Evolutionary conservation across 106 monocot genomes (phyloP), one percentile per base, ranked within the genome.

Genomic region (Allium fistulosum): DNA sequence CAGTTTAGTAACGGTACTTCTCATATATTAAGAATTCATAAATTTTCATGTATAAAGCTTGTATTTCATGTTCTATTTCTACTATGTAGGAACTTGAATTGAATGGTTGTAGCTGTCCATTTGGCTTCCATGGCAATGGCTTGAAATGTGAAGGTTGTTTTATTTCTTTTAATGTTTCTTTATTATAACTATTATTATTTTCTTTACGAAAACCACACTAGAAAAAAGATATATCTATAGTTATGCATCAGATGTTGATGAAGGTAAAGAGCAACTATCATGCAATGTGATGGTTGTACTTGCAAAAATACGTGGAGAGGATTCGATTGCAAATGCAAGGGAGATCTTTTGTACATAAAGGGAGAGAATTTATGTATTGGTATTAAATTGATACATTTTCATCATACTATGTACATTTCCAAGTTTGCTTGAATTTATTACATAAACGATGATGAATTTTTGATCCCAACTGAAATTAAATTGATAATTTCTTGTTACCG

Each of bases 291-390:
- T 46, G 83, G 83, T 4, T 96, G 95, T 75, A 58, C 49, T 18
- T 96, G 91, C 79, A 85, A 83, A 66, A 91, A 96, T 60, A 96
- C 71, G 17, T 96, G 91, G 91, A 91, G 91, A 51, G 77, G 85
- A 68, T 96, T 78, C 69, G 88, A 91, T 48, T 96, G 95, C 91
- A 96, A 78, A 62, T 96, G 91, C 70, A 84, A 72, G 53, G 86
- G 85, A 2, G 69, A 84, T 71, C 81, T 68, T 69, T 46, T 96
- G 70, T 96, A 96, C 75, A 76, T 96, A 45, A 74, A 62, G 50
- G 83, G 76, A 28, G 88, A 88, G 70, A 91, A 96, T 69, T 77
- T 65, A 62, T 96, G 95, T 72, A 82, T 96, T 26, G 83, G 1
- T 22, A 1, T 22, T 22, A 91, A 47, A 63, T 22, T 15, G 12